Conservation (phyloP, 1,284 basidiomycete species). For the Tilletia horrida region DNA sequence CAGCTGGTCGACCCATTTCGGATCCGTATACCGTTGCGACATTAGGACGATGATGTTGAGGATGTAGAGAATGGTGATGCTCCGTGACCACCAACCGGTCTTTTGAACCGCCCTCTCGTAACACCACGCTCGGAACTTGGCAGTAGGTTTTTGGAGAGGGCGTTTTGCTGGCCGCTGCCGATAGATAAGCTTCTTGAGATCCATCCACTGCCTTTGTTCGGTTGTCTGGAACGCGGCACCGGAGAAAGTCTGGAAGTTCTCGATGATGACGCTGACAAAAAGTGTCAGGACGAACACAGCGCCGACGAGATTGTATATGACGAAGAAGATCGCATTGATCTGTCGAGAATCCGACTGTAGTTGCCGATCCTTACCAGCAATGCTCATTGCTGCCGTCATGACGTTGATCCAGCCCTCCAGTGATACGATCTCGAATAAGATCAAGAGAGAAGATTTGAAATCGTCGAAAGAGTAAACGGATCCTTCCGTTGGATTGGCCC, state of each 20-base stretch:
- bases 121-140: conserved; percentile 74
- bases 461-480: conserved; percentile 88
- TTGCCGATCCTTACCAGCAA: conserved; percentile 62
- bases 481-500: conserved; percentile 79
- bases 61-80: conserved; percentile 77
- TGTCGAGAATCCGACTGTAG: conserved; percentile 44
- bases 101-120: conserved; percentile 85
- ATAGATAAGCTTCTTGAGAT: conserved; percentile 80
- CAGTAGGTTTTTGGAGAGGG: conserved; percentile 65
- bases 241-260: conserved; percentile 81
- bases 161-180: conserved; percentile 82
- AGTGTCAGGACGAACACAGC: conserved; percentile 68
- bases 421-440: conserved; percentile 94
- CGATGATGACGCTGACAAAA: conserved; percentile 78
- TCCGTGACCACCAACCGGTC: conserved; percentile 86
- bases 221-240: conserved; percentile 70
- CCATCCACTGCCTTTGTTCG: conserved; percentile 92
- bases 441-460: conserved; percentile 79
- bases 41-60: conserved; percentile 82
- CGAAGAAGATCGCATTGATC: conserved; percentile 77
- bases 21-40: conserved; percentile 73
- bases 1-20: conserved; percentile 59
- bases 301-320: conserved; percentile 88
- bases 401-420: conserved; percentile 93
- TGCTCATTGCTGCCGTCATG: conserved; percentile 76